A percentile compares a stretch with the other conserved stretches of the same genome.
These are phyloP conservation scores for Spizellomyces sp. DNA, from an alignment of 192 early-diverging fungal genomes.

Conservation along the genomic window DNA sequence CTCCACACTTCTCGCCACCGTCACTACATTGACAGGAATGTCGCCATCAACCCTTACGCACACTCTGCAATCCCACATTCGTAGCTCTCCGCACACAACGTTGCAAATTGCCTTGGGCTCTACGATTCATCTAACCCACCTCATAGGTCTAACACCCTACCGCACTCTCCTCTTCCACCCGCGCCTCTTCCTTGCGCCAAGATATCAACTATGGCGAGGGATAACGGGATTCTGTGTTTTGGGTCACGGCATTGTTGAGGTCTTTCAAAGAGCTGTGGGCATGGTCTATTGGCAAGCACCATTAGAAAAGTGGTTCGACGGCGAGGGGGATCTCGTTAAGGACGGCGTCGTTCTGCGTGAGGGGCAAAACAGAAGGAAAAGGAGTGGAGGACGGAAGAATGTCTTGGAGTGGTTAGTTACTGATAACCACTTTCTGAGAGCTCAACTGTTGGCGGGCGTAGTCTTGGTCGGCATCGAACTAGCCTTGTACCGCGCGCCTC, in stretches of 20 bases:
- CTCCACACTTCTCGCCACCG: background rate
- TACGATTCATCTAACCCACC: constrained; percentile 15
- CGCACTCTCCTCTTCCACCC: constrained; percentile 40
- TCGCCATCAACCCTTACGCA: background rate
- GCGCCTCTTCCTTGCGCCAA: constrained; percentile 18
- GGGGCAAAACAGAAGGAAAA: constrained; percentile 6
- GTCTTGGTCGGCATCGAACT: constrained; percentile 34
- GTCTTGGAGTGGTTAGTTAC: constrained; percentile 22
- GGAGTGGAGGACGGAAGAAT: constrained; percentile 7
- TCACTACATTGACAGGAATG: background rate
- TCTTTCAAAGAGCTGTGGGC: constrained; percentile 15
- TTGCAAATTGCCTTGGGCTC: constrained; percentile 27
- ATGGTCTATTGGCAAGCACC: constrained; percentile 39
- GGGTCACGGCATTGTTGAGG: constrained; percentile 25
- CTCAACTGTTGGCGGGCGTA: constrained; percentile 20
- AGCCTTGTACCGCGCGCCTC: constrained; percentile 12
- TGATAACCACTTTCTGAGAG: constrained; percentile 28
- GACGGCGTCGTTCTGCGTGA: constrained; percentile 17
- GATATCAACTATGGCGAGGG: constrained; percentile 22
- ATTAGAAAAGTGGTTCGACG: constrained; percentile 32
- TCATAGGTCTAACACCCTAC: constrained; percentile 23
- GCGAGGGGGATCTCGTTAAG: constrained; percentile 20
- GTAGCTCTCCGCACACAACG: constrained; percentile 26
- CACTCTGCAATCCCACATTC: background rate
- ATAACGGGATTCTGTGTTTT: constrained; percentile 23